Evolutionary conservation across 345 rosid genomes (phyloP).

Genomic region (Hibiscus syriacus): DNA sequence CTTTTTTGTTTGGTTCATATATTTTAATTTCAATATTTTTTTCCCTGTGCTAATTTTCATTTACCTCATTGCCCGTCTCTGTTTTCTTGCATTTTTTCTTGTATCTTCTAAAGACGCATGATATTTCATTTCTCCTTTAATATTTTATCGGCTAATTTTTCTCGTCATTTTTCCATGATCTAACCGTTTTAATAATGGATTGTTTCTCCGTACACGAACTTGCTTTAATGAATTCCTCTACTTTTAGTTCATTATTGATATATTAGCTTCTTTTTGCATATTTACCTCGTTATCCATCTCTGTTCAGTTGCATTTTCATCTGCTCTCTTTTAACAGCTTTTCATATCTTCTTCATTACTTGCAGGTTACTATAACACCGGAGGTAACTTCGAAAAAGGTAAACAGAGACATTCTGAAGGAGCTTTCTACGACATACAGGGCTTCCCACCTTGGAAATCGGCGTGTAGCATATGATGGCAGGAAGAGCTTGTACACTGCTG

Average conservation of each 20-base stretch:
- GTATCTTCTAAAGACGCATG: neutral
- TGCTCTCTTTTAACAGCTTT: neutral
- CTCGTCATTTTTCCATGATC: too few species aligned
- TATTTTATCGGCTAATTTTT: neutral
- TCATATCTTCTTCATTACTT: neutral
- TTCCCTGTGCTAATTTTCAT: neutral
- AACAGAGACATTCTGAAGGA: slow-evolving; percentile 30
- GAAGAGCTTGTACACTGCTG: slow-evolving; percentile 66
- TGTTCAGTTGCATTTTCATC: neutral
- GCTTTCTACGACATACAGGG: slow-evolving; percentile 11
- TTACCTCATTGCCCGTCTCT: neutral
- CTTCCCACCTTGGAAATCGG: slow-evolving; percentile 29
- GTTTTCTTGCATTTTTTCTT: neutral
- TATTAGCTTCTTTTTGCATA: neutral
- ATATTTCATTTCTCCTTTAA: too few species aligned
- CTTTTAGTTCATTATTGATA: too few species aligned
- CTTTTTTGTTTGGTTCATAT: neutral
- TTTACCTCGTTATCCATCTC: neutral
- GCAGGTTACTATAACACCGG: slow-evolving; percentile 60
- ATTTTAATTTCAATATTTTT: neutral
- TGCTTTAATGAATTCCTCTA: too few species aligned
- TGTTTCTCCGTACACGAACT: neutral
- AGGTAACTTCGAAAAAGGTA: slow-evolving; percentile 31
- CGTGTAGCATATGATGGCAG: slow-evolving; percentile 64
- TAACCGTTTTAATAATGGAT: neutral